These are phyloP conservation scores for Naganishia kalamii DNA, from an alignment of 768 basidiomycete genomes.

Conservation along the genomic window DNA sequence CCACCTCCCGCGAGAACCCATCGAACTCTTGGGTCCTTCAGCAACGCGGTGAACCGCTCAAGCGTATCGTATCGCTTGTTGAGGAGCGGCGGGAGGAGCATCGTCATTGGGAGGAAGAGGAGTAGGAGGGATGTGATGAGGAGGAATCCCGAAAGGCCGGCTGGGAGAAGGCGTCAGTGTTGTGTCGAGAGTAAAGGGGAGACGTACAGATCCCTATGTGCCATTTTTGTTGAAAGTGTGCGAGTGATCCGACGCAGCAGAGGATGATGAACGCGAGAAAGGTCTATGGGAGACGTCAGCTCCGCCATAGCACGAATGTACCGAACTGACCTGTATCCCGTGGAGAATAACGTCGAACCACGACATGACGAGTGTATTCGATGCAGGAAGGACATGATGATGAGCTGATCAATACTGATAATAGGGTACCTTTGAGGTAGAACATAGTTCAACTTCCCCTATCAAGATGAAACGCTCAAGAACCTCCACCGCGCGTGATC, in stretches of 20 bases:
- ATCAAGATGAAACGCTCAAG: too few relatives aligned
- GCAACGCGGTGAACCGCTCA: slow-evolving; percentile 65
- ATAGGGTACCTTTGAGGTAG: too few relatives aligned
- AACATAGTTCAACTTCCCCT: too few relatives aligned
- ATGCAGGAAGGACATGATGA: too few relatives aligned
- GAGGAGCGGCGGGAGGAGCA: slow-evolving; percentile 52
- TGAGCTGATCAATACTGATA: too few relatives aligned
- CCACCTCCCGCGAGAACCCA: slow-evolving; percentile 77
- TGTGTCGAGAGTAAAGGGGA: neutral
- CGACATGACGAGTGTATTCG: neutral
- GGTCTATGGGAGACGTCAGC: slow-evolving; percentile 48
- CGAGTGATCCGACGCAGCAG: slow-evolving; percentile 84
- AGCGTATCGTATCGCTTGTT: slow-evolving; percentile 83
- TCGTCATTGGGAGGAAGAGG: slow-evolving; percentile 52
- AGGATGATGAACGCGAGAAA: slow-evolving; percentile 92
- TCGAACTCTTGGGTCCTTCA: slow-evolving; percentile 73
- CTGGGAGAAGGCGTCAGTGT: slow-evolving; percentile 48
- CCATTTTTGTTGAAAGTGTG: slow-evolving; percentile 80
- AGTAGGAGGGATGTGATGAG: slow-evolving; percentile 69
- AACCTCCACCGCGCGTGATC: too few relatives aligned
- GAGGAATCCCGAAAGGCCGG: slow-evolving; percentile 78
- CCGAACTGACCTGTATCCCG: neutral
- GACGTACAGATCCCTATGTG: slow-evolving; percentile 75
- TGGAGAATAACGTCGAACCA: neutral
- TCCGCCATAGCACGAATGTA: too few relatives aligned